Percentiles rank a stretch among this genome's conserved stretches.
phyloP scores from a whole-genome alignment of 768 basidiomycete species.

The Boletellus ananas region DNA sequence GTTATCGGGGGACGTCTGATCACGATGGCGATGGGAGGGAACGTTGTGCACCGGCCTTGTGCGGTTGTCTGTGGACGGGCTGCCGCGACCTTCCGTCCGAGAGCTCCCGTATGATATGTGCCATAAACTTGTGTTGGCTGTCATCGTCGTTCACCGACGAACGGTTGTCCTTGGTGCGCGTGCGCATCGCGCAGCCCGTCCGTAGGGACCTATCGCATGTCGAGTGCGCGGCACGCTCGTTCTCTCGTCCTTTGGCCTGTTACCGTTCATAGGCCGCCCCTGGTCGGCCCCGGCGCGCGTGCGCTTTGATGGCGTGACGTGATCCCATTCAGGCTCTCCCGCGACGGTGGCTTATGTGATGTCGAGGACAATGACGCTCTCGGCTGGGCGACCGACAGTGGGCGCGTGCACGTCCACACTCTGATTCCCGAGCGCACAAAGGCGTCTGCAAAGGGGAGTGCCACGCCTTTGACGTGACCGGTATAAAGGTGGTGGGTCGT shows the following conservation, averaged over 20 bases:
- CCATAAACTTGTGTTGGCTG: neutral
- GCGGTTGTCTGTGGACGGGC: constrained; percentile 3
- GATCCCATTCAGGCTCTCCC: neutral
- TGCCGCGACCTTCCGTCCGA: neutral
- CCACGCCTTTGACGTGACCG: neutral
- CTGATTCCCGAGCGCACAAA: constrained; percentile 14
- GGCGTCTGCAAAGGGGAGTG: too few relatives aligned
- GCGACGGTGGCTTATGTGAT: neutral
- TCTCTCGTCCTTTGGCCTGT: too few relatives aligned
- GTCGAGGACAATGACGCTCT: neutral
- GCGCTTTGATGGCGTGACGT: neutral
- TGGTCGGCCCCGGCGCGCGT: neutral
- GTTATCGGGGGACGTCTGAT: constrained; percentile 8
- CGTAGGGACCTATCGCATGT: too few relatives aligned
- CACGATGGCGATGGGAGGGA: constrained; percentile 12
- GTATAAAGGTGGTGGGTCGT: neutral
- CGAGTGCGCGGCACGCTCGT: too few relatives aligned
- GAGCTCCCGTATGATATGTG: neutral
- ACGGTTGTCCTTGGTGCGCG: too few relatives aligned
- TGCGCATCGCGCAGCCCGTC: too few relatives aligned
- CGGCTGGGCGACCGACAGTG: constrained; percentile 9
- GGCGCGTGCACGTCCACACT: neutral
- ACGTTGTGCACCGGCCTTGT: neutral
- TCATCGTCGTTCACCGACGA: neutral
- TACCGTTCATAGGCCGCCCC: too few relatives aligned